Percentiles rank a stretch among this genome's conserved stretches.
phyloP scores from a whole-genome alignment of 2,329 filamentous ascomycete genomes.

The Lasiodiplodia theobromae region DNA sequence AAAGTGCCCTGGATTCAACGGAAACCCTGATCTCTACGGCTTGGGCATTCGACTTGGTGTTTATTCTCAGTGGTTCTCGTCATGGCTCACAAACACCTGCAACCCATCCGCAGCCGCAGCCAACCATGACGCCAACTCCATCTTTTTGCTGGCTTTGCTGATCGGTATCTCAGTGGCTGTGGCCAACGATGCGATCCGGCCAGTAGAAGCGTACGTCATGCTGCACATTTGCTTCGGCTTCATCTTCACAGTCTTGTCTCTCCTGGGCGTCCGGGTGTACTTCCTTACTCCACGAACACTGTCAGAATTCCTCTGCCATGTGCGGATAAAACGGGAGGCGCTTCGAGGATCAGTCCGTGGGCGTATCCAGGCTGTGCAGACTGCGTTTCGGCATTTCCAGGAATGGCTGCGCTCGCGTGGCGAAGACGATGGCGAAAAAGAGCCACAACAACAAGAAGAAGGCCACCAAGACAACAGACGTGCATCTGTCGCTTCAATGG shows the following conservation, averaged over 20 bases:
- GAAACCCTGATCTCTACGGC: constrained; percentile 43
- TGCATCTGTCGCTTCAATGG: not conserved
- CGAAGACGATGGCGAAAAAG: not conserved
- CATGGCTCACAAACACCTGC: constrained; percentile 38
- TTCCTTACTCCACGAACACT: not conserved
- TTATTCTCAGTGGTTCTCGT: constrained; percentile 42
- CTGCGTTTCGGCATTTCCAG: not conserved
- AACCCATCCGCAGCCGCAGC: constrained; percentile 35
- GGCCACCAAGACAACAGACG: not conserved
- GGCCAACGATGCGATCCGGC: constrained; percentile 32
- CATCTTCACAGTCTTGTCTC: not conserved
- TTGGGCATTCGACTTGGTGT: constrained; percentile 43
- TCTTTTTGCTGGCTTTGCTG: constrained; percentile 37
- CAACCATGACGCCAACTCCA: constrained; percentile 33
- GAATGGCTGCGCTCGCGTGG: not conserved
- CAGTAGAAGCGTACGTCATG: constrained; percentile 37
- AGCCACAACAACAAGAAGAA: not conserved
- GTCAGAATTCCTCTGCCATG: not conserved
- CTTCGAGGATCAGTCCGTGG: not conserved
- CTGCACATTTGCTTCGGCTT: constrained; percentile 36
- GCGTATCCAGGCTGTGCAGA: not conserved
- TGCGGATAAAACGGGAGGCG: not conserved
- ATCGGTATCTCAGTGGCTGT: constrained; percentile 34
- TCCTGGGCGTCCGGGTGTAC: not conserved
- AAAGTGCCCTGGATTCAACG: constrained; percentile 32